Evolutionary conservation across 2,329 filamentous ascomycete species (phyloP), one percentile per base, ranked within the genome.

Genomic region (Arthrinium phaeospermum): DNA sequence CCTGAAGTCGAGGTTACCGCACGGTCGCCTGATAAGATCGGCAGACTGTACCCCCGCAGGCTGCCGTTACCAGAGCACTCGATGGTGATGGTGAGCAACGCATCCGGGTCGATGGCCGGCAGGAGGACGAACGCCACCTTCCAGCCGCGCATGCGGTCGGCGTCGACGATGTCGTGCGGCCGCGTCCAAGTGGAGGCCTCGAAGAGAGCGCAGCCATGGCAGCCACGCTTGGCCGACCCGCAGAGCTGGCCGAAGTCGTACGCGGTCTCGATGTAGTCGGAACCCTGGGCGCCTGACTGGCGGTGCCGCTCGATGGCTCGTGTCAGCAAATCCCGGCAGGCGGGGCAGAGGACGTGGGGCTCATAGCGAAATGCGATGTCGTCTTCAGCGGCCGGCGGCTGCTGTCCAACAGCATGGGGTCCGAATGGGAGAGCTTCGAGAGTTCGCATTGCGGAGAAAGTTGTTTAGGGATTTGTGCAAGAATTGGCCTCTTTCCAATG

Each of bases 341-440:
- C 68, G 47, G 71, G n/a, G 47, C 71, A 72, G 34, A 70, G 14
- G n/a, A 72, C 37, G 37, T 72, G 41, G 47, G 71, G 71, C 34
- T 45, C 27, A 44, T 72, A 72, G 27, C 69, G 61, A 45, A 72
- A 72, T 0, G 68, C 49, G 16, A n/a, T 22, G 12, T 44, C 34
- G 27, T 12, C 3, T 30, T 57, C 30, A 24, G 19, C 30, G n/a
- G 12, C 14, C 3, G 67, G 14, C 1, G 30, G 24, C 10, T 13
- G 19, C 27, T 47, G 67, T 24, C 27, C 14, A 0, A 27, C 19
- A 30, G 30, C 6, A 19, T 19, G 3, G 8, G 57, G 57, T 1
- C 30, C 19, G 57, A 64, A 64, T 14, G 57, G 57, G 34, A 64
- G 30, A 41, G 57, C 19, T 12, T n/a, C 10, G 16, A 64, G 30